Evolutionary conservation across 176 grass and related monocot species (phyloP).

Genomic region (Stipa capillata): DNA sequence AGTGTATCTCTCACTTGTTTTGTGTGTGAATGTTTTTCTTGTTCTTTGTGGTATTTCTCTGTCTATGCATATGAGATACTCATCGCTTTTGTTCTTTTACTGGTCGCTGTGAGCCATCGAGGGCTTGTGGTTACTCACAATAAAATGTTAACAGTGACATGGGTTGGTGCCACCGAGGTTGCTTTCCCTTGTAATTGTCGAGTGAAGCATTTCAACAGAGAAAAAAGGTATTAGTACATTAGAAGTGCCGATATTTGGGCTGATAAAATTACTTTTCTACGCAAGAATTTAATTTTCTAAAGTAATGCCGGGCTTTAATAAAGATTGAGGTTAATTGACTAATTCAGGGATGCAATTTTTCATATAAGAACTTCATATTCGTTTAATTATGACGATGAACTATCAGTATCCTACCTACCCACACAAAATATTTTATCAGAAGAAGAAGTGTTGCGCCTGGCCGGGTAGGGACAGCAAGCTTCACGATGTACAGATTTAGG

Average conservation of each 20-base stretch:
- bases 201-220: not conserved
- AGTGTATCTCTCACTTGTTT: no score
- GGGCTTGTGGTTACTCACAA: not conserved
- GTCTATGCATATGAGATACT: not conserved
- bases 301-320: not conserved
- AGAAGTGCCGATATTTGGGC: not conserved
- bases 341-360: not conserved
- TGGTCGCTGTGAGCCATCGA: not conserved
- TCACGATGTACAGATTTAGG: not conserved
- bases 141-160: not conserved
- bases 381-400: not conserved
- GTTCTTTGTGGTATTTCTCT: not conserved
- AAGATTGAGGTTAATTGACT: not conserved
- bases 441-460: not conserved
- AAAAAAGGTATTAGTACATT: not conserved
- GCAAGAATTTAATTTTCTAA: not conserved
- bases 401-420: not conserved
- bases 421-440: not conserved
- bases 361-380: not conserved
- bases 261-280: not conserved
- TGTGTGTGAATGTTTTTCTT: not conserved
- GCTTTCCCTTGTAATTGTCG: constrained; percentile 16
- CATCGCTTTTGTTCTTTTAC: not conserved
- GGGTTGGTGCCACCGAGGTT: not conserved
- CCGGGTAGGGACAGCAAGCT: constrained; percentile 5